phyloP scores from a whole-genome alignment of 768 basidiomycete genomes.

The Leccinum uliginosum region DNA sequence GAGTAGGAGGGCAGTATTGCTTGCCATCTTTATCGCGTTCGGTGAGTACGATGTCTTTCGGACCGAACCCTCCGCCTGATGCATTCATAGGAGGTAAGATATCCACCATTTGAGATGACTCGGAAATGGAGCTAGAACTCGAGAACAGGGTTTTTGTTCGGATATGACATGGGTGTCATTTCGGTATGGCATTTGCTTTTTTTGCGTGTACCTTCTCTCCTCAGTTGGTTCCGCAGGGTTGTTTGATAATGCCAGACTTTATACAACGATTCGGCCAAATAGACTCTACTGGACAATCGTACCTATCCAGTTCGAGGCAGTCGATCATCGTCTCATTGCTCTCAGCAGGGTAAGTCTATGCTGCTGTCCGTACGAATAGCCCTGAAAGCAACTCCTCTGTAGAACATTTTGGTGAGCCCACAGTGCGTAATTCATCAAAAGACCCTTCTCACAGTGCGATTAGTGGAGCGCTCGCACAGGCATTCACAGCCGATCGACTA shows the following conservation, averaged over 20 bases:
- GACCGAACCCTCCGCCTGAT: not conserved
- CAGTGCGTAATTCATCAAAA: not conserved
- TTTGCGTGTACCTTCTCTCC: slow-evolving; percentile 1
- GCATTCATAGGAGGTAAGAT: slow-evolving; percentile 18
- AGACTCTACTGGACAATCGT: slow-evolving; percentile 40
- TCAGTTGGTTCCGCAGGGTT: slow-evolving; percentile 44
- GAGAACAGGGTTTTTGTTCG: slow-evolving; percentile 53
- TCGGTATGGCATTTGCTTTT: slow-evolving; percentile 40
- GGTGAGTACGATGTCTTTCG: slow-evolving; percentile 37
- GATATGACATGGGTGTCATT: slow-evolving; percentile 76
- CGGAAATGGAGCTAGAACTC: not conserved
- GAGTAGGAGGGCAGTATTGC: slow-evolving; percentile 58
- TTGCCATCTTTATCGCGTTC: slow-evolving; percentile 71
- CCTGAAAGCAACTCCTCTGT: not conserved
- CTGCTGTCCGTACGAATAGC: not conserved
- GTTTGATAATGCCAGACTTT: slow-evolving; percentile 78
- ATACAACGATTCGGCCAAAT: slow-evolving; percentile 61
- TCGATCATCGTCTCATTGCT: slow-evolving; percentile 77
- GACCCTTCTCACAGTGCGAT: slow-evolving; percentile 1
- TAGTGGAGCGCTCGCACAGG: slow-evolving; percentile 63
- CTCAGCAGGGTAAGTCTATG: slow-evolving; percentile 54
- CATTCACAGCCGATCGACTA: slow-evolving; percentile 69
- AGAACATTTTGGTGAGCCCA: slow-evolving; percentile 50
- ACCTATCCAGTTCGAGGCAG: slow-evolving; percentile 59
- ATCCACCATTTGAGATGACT: not conserved